Evolutionary conservation across 2,329 filamentous ascomycete genomes (phyloP).

Genomic region (Paracoccidioides lutzii): DNA sequence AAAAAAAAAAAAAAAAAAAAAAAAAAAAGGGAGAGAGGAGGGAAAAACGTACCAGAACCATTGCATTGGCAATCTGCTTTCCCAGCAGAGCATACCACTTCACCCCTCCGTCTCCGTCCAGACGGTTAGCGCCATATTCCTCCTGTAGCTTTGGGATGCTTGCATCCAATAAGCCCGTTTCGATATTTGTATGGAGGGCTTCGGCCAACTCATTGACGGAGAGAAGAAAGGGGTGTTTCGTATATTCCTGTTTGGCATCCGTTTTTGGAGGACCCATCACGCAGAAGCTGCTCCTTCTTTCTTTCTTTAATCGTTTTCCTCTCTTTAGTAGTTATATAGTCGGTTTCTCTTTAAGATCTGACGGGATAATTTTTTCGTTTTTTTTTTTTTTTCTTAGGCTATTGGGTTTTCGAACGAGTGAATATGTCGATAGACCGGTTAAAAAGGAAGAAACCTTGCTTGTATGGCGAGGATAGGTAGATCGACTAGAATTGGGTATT

Average conservation of each 20-base stretch:
- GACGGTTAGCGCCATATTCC: slow-evolving; percentile 40
- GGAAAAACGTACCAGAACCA: slow-evolving; percentile 35
- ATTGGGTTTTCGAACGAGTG: neutral
- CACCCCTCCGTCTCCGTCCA: slow-evolving; percentile 34
- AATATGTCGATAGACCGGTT: neutral
- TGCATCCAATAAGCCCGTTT: slow-evolving; percentile 35
- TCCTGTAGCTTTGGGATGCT: slow-evolving; percentile 34
- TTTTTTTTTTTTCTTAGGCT: too few relatives aligned
- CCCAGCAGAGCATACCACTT: slow-evolving; percentile 38
- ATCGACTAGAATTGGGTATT: neutral
- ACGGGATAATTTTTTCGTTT: too few relatives aligned
- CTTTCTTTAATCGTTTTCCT: neutral
- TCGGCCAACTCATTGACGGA: slow-evolving; percentile 27
- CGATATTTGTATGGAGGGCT: slow-evolving; percentile 35
- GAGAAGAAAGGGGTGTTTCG: slow-evolving; percentile 24
- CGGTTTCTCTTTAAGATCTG: too few relatives aligned
- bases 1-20: neutral
- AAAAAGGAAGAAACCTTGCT: neutral
- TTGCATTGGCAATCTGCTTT: slow-evolving; percentile 42
- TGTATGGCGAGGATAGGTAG: too few relatives aligned
- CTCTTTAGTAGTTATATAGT: too few relatives aligned
- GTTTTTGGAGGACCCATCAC: slow-evolving; percentile 10
- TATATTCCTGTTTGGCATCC: slow-evolving; percentile 16
- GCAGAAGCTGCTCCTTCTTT: slow-evolving; percentile 1
- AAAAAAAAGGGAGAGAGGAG: neutral